Evolutionary conservation across 805 yeast genomes (phyloP).

Genomic region (Saturnispora besseyi): DNA sequence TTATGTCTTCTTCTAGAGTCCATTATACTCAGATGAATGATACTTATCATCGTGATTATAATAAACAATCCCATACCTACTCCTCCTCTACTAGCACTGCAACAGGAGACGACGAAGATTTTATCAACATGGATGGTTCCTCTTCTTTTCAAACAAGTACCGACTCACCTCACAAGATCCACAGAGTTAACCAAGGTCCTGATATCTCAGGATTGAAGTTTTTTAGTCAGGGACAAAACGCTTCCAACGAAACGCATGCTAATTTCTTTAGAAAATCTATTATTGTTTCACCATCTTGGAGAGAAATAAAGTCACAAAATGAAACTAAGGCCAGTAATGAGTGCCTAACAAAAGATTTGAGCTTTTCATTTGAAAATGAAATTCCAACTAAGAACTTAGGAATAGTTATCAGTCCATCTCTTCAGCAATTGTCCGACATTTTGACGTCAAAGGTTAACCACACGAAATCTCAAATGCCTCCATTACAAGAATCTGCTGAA

Average conservation of each 20-base stretch:
- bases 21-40: slow-evolving; percentile 9
- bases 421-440: slow-evolving; percentile 28
- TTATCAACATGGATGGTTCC: slow-evolving; percentile 24
- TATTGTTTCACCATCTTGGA: slow-evolving; percentile 27
- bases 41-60: slow-evolving; percentile 10
- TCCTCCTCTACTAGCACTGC: slow-evolving; percentile 26
- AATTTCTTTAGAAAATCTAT: slow-evolving; percentile 26
- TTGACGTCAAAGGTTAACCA: slow-evolving; percentile 21
- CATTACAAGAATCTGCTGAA: slow-evolving; percentile 14
- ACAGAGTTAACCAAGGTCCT: background rate
- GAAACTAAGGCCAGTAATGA: background rate
- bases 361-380: slow-evolving; percentile 13
- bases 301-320: slow-evolving; percentile 16
- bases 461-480: slow-evolving; percentile 8
- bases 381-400: slow-evolving; percentile 26
- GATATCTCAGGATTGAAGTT: slow-evolving; percentile 12
- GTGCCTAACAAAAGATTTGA: slow-evolving; percentile 2
- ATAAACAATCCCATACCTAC: slow-evolving; percentile 7
- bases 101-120: slow-evolving; percentile 28
- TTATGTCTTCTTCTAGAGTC: background rate
- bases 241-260: slow-evolving; percentile 25
- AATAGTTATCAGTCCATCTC: slow-evolving; percentile 30
- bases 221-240: slow-evolving; percentile 17
- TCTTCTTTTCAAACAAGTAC: slow-evolving; percentile 32
- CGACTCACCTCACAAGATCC: slow-evolving; percentile 19